phyloP scores from a whole-genome alignment of 176 grass and related monocot genomes.

The Pontederia paniculata region DNA sequence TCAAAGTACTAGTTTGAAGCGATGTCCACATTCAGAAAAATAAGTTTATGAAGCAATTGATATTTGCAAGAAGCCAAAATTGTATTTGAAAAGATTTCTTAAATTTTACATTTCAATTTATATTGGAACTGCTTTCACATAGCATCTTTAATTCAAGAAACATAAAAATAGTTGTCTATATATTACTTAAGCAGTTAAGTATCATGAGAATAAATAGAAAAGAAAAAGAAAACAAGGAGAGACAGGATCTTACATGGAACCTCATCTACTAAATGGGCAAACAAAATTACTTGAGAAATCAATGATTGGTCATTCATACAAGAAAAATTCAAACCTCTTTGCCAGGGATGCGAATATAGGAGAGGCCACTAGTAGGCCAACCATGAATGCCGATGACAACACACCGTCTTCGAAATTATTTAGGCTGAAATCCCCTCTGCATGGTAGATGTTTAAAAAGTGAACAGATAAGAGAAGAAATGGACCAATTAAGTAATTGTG shows the following conservation, averaged over 20 bases:
- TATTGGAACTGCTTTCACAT: too few species aligned
- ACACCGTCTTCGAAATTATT: slow-evolving; percentile 90
- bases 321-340: slow-evolving; percentile 44
- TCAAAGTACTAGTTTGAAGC: too few species aligned
- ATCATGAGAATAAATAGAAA: too few species aligned
- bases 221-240: too few species aligned
- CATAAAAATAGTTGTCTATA: neutral
- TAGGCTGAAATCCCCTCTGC: slow-evolving; percentile 85
- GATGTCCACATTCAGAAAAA: too few species aligned
- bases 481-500: neutral
- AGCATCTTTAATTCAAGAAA: neutral
- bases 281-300: neutral
- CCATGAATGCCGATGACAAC: slow-evolving; percentile 98
- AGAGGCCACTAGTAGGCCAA: slow-evolving; percentile 78
- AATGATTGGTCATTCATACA: neutral
- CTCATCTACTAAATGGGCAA: neutral
- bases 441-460: slow-evolving; percentile 9
- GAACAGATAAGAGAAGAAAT: slow-evolving; percentile 1
- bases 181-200: neutral
- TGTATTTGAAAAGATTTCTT: too few species aligned
- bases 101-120: too few species aligned
- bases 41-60: too few species aligned
- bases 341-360: slow-evolving; percentile 84
- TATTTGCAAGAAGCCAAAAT: too few species aligned
- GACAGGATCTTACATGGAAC: neutral